Evolutionary conservation across 139 green algal species (phyloP).

Genomic region (Chlamydomonas incerta): DNA sequence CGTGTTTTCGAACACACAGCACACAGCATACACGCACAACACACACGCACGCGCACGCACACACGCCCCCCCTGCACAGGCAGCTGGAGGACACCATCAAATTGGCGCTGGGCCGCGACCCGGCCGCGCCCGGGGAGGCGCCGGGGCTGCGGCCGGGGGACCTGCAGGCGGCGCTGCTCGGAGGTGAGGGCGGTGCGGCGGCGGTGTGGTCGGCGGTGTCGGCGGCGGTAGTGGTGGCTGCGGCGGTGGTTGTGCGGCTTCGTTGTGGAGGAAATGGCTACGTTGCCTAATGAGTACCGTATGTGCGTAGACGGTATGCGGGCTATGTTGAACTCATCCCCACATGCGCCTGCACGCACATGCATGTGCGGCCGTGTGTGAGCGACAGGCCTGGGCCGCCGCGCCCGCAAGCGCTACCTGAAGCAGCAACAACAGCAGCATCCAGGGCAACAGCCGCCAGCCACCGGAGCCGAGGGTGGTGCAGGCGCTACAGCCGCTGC

Average conservation of each 20-base stretch:
- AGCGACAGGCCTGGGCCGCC: slow-evolving; percentile 32
- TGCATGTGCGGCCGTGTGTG: background rate
- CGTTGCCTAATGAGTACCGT: too few relatives aligned
- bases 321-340: too few relatives aligned
- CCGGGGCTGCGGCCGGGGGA: slow-evolving; percentile 42
- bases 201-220: slow-evolving; percentile 8
- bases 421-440: background rate
- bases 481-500: background rate
- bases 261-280: too few relatives aligned
- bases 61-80: background rate
- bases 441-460: too few relatives aligned
- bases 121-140: slow-evolving; percentile 19
- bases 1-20: too few relatives aligned
- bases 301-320: too few relatives aligned
- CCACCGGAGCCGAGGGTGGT: background rate
- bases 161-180: slow-evolving; percentile 61
- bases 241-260: background rate
- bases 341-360: too few relatives aligned
- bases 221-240: background rate
- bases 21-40: too few relatives aligned
- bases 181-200: slow-evolving; percentile 32
- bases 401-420: slow-evolving; percentile 4
- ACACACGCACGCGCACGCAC: too few relatives aligned
- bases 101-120: slow-evolving; percentile 33
- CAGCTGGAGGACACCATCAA: slow-evolving; percentile 50